Evolutionary conservation across 1,284 basidiomycete genomes (phyloP).

Genomic region (Ustilago sp.): DNA sequence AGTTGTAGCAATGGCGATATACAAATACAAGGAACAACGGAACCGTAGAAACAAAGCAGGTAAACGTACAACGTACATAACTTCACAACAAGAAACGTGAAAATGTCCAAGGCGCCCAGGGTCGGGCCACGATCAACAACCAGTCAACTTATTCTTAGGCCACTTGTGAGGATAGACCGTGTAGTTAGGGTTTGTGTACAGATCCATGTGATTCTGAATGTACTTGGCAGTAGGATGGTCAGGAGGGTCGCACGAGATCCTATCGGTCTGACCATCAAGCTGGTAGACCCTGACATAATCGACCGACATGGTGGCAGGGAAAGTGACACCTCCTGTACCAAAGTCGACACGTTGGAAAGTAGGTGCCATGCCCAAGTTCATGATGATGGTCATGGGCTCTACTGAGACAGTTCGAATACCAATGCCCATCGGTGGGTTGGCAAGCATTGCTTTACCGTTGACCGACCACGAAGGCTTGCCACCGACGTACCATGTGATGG

Average conservation of each 20-base stretch:
- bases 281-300: constrained; percentile 67
- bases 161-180: constrained; percentile 51
- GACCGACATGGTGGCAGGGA: constrained; percentile 57
- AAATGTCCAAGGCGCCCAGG: too few species aligned
- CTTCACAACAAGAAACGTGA: neutral
- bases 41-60: neutral
- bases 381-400: constrained; percentile 67
- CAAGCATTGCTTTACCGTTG: constrained; percentile 40
- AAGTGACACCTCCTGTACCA: constrained; percentile 44
- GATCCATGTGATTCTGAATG: constrained; percentile 60
- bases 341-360: constrained; percentile 65
- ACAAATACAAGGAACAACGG: constrained; percentile 17
- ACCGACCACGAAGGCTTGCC: constrained; percentile 65
- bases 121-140: constrained; percentile 26
- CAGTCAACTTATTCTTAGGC: constrained; percentile 63
- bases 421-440: constrained; percentile 52
- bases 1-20: neutral
- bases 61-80: neutral
- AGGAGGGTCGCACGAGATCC: constrained; percentile 59
- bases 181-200: constrained; percentile 67
- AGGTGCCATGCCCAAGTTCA: constrained; percentile 64
- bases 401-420: constrained; percentile 57
- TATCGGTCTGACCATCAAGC: constrained; percentile 41
- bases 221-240: constrained; percentile 66
- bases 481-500: constrained; percentile 63